Evolutionary conservation across 2,329 filamentous ascomycete genomes (phyloP).

Genomic region (Graphium sp.): DNA sequence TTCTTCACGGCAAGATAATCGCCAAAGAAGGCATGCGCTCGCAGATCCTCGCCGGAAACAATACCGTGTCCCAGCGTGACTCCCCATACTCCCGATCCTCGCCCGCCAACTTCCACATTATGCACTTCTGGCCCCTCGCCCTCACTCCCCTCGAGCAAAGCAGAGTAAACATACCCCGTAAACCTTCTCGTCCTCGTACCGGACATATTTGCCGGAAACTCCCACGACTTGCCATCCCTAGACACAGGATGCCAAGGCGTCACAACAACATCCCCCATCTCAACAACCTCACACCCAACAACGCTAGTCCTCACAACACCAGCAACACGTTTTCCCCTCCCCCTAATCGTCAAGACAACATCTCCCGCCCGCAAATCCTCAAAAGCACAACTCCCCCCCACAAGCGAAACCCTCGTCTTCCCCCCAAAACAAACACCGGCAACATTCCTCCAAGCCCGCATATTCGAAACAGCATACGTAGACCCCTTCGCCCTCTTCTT

Average conservation of each 20-base stretch:
- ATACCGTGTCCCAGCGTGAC: slow-evolving; percentile 44
- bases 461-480: slow-evolving; percentile 1
- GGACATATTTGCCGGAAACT: slow-evolving; percentile 24
- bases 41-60: slow-evolving; percentile 13
- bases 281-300: too few species aligned
- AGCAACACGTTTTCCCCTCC: slow-evolving; percentile 27
- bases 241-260: slow-evolving; percentile 45
- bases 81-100: slow-evolving; percentile 23
- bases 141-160: slow-evolving; percentile 30
- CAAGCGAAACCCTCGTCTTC: slow-evolving; percentile 26
- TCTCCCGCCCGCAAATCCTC: slow-evolving; percentile 25
- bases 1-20: slow-evolving; percentile 24
- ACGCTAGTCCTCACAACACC: slow-evolving; percentile 34
- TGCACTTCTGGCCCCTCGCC: slow-evolving; percentile 28
- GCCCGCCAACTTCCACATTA: slow-evolving; percentile 26
- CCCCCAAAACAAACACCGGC: slow-evolving; percentile 34
- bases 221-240: slow-evolving; percentile 20
- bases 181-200: slow-evolving; percentile 17
- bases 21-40: slow-evolving; percentile 38
- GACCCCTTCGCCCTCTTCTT: too few species aligned
- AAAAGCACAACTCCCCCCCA: slow-evolving; percentile 20
- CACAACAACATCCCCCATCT: slow-evolving; percentile 23
- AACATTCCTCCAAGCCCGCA: slow-evolving; percentile 2
- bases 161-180: slow-evolving; percentile 36
- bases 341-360: slow-evolving; percentile 30